Evolutionary conservation across 306 rosid species (phyloP), one percentile per base, ranked within the genome.

Genomic region (Abrus precatorius): DNA sequence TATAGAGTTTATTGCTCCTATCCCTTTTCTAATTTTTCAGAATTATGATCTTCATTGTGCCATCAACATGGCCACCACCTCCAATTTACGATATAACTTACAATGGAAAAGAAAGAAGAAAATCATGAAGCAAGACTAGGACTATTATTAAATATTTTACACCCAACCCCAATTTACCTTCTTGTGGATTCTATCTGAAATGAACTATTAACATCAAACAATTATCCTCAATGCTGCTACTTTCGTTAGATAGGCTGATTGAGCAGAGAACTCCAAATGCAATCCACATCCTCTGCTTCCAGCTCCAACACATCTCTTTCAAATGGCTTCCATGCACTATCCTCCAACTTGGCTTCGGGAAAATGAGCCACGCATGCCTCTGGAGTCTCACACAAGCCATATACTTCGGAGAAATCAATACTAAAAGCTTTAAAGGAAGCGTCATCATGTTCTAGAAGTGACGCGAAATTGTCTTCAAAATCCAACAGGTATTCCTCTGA

Each of bases 401-500:
- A 4, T 9, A 13, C 36, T 5, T 32, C 11, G 2, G 66, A 56
- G 44, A 64, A 83, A 45, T 87, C 84, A 36, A 78, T 32, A 69
- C 59, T 80, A 47, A 59, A 59, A 36, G 47, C 34, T 12, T 65
- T 74, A 4, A 69, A 74, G 80, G 28, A 9, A 48, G 14, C 53
- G 29, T 71, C 55, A 80, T 81, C 41, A 45, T 9, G 20, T 78
- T 82, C 45, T 34, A 87, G 48, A 27, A 87, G 82, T 20, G 94
- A 83, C 32, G 79, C 77, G 67, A 92, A 90, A 6, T 72, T 82
- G 66, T 87, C 93, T 50, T 89, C 93, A 40, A 87, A 82, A 77
- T 69, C 87, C 82, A 70, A 14, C 11, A 41, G 41, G 7, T 83
- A 86, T 32, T 85, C 85, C 5, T 88, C 92, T 34, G 88, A 71